Percentiles rank a stretch among this genome's conserved stretches.
Conservation (phyloP, 2,329 filamentous ascomycete species). For the Colletotrichum camelliae region DNA sequence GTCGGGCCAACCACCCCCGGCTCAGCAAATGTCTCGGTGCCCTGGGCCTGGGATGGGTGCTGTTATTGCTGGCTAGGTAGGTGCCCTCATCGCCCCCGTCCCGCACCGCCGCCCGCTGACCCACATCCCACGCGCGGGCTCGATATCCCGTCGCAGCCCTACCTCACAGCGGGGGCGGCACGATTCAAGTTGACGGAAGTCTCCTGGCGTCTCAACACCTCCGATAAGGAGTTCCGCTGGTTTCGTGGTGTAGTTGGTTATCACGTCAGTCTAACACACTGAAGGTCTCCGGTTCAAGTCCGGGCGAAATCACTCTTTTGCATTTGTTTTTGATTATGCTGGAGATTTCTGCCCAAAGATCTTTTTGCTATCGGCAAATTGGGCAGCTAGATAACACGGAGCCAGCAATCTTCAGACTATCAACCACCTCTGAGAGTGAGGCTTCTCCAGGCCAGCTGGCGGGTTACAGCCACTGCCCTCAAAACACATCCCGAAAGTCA, state of each 20-base stretch:
- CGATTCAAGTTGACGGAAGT: neutral
- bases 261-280: constrained; percentile 52
- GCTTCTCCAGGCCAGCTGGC: neutral
- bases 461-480: neutral
- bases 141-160: neutral
- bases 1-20: neutral
- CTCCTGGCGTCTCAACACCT: rapidly evolving
- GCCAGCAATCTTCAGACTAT: neutral
- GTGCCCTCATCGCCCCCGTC: neutral
- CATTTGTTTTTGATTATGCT: neutral
- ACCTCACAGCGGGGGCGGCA: neutral
- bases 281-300: constrained; percentile 24
- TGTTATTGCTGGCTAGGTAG: neutral
- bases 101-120: neutral
- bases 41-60: neutral
- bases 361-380: neutral
- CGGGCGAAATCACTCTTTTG: constrained; percentile 5
- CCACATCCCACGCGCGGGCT: neutral
- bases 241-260: constrained; percentile 51
- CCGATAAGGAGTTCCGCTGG: neutral
- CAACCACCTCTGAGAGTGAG: neutral
- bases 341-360: neutral
- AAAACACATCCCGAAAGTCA: neutral
- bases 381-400: neutral
- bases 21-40: neutral